phyloP scores from a whole-genome alignment of 2,329 filamentous ascomycete genomes.

The Pezizomycotina sp. region DNA sequence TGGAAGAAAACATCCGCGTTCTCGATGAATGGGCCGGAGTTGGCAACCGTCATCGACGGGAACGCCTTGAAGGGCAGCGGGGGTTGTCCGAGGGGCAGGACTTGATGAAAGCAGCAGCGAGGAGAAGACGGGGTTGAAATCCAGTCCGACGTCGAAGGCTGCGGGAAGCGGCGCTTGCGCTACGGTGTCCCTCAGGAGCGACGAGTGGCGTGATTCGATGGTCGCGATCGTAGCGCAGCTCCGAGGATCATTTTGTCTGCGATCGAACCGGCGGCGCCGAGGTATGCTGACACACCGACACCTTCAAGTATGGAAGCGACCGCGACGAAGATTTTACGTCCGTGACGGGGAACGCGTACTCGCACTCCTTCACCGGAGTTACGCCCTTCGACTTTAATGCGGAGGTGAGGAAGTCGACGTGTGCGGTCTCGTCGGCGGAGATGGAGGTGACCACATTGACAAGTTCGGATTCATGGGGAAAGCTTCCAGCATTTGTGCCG shows the following conservation, averaged over 20 bases:
- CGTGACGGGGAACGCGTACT: constrained; percentile 54
- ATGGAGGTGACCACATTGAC: constrained; percentile 44
- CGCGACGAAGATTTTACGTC: constrained; percentile 47
- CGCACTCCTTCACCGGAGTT: constrained; percentile 50
- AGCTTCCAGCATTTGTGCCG: no score
- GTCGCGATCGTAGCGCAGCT: constrained; percentile 56
- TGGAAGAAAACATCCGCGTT: constrained; percentile 32
- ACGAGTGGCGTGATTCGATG: constrained; percentile 57
- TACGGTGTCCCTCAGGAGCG: constrained; percentile 46
- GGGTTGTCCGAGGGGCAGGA: constrained; percentile 51
- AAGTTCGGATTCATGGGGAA: constrained; percentile 48
- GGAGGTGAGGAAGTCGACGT: constrained; percentile 43
- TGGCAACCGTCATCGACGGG: constrained; percentile 40
- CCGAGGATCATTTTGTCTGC: constrained; percentile 43
- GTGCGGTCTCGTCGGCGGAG: constrained; percentile 45
- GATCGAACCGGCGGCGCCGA: constrained; percentile 53
- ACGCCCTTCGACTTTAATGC: constrained; percentile 46
- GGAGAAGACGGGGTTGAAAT: constrained; percentile 52
- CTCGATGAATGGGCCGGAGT: constrained; percentile 29
- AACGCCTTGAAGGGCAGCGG: constrained; percentile 46
- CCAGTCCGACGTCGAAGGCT: constrained; percentile 54
- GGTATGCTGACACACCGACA: constrained; percentile 54
- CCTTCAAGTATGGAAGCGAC: constrained; percentile 56
- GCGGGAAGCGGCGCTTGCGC: constrained; percentile 36
- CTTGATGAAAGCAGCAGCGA: constrained; percentile 55